Conservation (phyloP, 2,329 filamentous ascomycete genomes). For the Diaporthe vexans region DNA sequence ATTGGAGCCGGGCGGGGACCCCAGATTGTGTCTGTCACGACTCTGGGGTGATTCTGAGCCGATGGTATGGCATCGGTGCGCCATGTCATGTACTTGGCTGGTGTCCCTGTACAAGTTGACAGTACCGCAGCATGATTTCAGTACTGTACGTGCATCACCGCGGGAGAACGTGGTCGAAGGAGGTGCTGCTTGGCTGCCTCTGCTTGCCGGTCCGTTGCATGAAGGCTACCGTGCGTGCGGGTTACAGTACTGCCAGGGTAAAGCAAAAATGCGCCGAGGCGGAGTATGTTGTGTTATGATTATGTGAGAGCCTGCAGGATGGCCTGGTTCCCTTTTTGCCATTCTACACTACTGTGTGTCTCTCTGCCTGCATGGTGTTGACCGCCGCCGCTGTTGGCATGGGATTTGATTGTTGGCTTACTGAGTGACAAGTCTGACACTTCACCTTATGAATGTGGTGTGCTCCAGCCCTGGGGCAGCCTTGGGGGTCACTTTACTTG, state of each 20-base stretch:
- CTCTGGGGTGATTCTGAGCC: constrained; percentile 40
- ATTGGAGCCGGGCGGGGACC: constrained; percentile 35
- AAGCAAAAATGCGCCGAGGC: constrained; percentile 28
- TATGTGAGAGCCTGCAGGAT: constrained; percentile 22
- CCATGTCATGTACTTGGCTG: constrained; percentile 2
- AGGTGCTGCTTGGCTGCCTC: constrained; percentile 27
- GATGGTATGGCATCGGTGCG: constrained; percentile 17
- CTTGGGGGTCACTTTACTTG: not conserved
- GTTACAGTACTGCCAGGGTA: constrained; percentile 20
- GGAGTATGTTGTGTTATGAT: constrained; percentile 26
- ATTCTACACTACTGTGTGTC: too few relatives aligned
- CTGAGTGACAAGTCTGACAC: constrained; percentile 17
- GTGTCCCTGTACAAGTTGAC: constrained; percentile 22
- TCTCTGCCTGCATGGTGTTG: constrained; percentile 19
- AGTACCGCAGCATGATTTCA: constrained; percentile 7
- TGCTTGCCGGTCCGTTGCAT: constrained; percentile 33
- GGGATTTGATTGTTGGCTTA: constrained; percentile 2
- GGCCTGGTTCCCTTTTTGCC: not conserved
- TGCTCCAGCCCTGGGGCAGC: not conserved
- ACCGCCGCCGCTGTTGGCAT: constrained; percentile 8
- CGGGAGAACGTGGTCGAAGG: constrained; percentile 3
- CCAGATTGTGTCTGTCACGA: constrained; percentile 40
- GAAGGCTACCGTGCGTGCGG: constrained; percentile 29
- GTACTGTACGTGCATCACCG: not conserved
- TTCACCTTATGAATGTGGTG: not conserved